Conservation (phyloP, 495 filamentous ascomycete genomes). For the Talaromyces borbonicus region DNA sequence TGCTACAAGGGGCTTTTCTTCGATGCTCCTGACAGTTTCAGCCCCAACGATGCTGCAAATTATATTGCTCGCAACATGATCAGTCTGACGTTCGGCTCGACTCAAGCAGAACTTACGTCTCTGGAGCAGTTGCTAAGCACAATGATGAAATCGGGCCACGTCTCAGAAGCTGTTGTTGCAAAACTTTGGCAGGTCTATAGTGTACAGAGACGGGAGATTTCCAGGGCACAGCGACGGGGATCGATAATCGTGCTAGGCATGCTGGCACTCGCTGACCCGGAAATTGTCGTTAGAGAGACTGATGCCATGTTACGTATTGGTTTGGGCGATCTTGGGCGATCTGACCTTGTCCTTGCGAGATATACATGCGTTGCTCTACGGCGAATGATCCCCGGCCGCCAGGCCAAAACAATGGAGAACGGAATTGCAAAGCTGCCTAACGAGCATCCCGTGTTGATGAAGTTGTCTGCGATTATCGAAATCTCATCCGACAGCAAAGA, state of each 20-base stretch:
- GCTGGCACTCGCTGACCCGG: conserved; percentile 85
- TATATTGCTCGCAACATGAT: conserved; percentile 99
- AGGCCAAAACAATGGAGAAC: conserved; percentile 59
- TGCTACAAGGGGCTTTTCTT: conserved; percentile 96
- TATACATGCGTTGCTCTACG: conserved; percentile 90
- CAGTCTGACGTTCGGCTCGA: conserved; percentile 89
- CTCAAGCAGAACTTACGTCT: conserved; percentile 87
- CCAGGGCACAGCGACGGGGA: conserved; percentile 80
- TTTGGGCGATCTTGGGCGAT: conserved; percentile 65
- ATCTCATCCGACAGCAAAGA: conserved; percentile 82
- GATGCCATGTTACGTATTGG: conserved; percentile 89
- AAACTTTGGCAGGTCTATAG: conserved; percentile 98
- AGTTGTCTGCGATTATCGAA: conserved; percentile 75
- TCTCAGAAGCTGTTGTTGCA: conserved; percentile 74
- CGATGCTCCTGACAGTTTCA: conserved; percentile 80
- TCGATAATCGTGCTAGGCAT: conserved; percentile 96
- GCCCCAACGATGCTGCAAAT: conserved; percentile 82
- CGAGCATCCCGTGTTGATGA: conserved; percentile 76
- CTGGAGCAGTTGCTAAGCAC: conserved; percentile 89
- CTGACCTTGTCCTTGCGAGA: conserved; percentile 80
- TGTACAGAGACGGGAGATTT: conserved; percentile 86
- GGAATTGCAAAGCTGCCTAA: conserved; percentile 75
- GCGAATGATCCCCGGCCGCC: conserved; percentile 75
- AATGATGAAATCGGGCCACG: conserved; percentile 90
- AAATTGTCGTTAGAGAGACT: conserved; percentile 88